Conservation (phyloP, 805 yeast species). For the Candida pini region DNA sequence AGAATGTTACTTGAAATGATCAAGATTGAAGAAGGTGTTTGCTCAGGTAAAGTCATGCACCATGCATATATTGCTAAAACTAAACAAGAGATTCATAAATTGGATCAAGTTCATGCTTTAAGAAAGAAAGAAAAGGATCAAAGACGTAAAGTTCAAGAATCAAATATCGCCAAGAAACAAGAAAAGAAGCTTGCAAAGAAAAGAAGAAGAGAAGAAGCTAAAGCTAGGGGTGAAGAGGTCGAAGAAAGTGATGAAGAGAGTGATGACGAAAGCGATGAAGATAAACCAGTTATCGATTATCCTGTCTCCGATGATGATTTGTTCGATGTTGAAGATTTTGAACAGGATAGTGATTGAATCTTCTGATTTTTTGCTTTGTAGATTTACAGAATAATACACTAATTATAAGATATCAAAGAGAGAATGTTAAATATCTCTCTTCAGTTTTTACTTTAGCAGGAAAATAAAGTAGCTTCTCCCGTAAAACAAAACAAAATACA, state of each 20-base stretch:
- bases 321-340: conserved; percentile 21
- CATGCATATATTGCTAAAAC: conserved; percentile 69
- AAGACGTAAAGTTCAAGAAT: conserved; percentile 74
- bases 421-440: too few relatives aligned
- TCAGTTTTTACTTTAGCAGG: too few relatives aligned
- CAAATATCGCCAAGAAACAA: conserved; percentile 67
- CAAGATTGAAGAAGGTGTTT: conserved; percentile 90
- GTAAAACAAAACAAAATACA: too few relatives aligned
- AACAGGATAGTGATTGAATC: conserved; percentile 3
- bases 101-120: conserved; percentile 64
- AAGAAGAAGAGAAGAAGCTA: conserved; percentile 46
- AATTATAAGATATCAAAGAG: not conserved
- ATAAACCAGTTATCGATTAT: conserved; percentile 13
- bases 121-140: conserved; percentile 58
- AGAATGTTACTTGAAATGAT: conserved; percentile 68
- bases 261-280: conserved; percentile 21
- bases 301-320: conserved; percentile 18
- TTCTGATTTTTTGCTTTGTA: not conserved
- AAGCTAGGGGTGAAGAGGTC: conserved; percentile 33
- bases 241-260: conserved; percentile 21
- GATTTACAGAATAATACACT: not conserved
- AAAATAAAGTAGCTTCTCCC: too few relatives aligned
- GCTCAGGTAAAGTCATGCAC: conserved; percentile 81
- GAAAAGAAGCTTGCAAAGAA: conserved; percentile 70
- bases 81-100: conserved; percentile 47